phyloP scores from a whole-genome alignment of 108 stramenopile genomes.

The Cylindrotheca closterium region DNA sequence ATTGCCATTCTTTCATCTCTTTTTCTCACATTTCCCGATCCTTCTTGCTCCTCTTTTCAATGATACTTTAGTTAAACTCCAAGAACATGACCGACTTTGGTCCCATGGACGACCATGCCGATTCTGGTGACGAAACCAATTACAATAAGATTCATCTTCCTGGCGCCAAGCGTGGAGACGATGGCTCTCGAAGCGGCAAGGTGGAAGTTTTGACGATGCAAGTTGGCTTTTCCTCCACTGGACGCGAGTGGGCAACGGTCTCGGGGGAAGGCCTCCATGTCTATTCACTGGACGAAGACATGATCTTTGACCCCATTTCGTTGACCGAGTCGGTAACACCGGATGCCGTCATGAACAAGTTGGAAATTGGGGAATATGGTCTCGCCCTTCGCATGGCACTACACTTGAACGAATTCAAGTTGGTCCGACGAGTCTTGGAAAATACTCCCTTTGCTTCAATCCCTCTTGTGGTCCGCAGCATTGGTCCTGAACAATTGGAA shows the following conservation, averaged over 20 bases:
- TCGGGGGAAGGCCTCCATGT: slow-evolving; percentile 89
- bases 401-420: slow-evolving; percentile 80
- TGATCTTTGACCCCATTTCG: slow-evolving; percentile 91
- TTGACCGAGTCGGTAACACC: slow-evolving; percentile 87
- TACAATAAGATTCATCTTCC: slow-evolving; percentile 65
- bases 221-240: slow-evolving; percentile 86
- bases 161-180: slow-evolving; percentile 85
- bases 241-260: slow-evolving; percentile 87
- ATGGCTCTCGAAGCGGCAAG: slow-evolving; percentile 81
- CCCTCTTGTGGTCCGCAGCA: slow-evolving; percentile 63
- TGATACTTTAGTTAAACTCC: slow-evolving; percentile 73
- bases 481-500: slow-evolving; percentile 70
- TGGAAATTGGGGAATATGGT: slow-evolving; percentile 59
- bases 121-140: slow-evolving; percentile 73
- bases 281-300: slow-evolving; percentile 90
- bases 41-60: no score
- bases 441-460: slow-evolving; percentile 79
- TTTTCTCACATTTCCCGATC: slow-evolving; percentile 1
- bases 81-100: slow-evolving; percentile 82
- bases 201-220: slow-evolving; percentile 83
- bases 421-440: slow-evolving; percentile 78
- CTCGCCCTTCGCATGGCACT: slow-evolving; percentile 80
- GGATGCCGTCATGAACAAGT: slow-evolving; percentile 65
- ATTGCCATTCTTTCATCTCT: not conserved
- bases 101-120: slow-evolving; percentile 76